Evolutionary conservation across 2,329 filamentous ascomycete species (phyloP).

Genomic region (Exophiala phaeomuriformis): DNA sequence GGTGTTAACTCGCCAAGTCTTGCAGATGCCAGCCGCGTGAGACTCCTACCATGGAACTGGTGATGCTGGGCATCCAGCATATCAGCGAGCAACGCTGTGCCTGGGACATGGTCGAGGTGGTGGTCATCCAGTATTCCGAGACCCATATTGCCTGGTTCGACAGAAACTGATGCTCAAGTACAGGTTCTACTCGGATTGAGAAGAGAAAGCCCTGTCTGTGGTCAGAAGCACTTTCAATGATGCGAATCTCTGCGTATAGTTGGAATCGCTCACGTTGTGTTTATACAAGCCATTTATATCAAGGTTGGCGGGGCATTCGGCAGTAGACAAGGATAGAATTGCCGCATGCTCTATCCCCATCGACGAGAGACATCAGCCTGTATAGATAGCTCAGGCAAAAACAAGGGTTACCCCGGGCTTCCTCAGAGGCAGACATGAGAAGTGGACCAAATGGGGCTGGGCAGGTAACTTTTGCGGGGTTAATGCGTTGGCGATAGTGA

Average conservation of each 20-base stretch:
- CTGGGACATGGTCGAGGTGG: not conserved
- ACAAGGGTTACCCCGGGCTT: too few species aligned
- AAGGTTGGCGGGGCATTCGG: slow-evolving; percentile 13
- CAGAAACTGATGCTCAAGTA: too few species aligned
- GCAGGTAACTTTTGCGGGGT: too few species aligned
- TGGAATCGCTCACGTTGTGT: not conserved
- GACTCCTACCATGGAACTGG: slow-evolving; percentile 15
- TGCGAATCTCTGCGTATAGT: not conserved
- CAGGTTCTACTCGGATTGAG: too few species aligned
- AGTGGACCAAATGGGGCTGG: too few species aligned
- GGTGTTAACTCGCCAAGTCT: not conserved
- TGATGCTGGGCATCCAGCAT: slow-evolving; percentile 7
- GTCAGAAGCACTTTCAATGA: too few species aligned
- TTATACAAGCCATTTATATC: not conserved
- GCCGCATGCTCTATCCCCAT: not conserved
- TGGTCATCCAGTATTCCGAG: not conserved
- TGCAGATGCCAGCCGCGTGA: not conserved
- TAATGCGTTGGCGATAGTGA: too few species aligned
- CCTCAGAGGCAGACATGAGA: too few species aligned
- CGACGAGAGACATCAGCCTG: too few species aligned
- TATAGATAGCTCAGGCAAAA: too few species aligned
- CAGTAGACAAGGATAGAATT: slow-evolving; percentile 7
- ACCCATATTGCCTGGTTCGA: slow-evolving; percentile 7
- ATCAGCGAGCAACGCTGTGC: slow-evolving; percentile 1
- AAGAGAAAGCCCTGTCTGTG: too few species aligned